These are phyloP conservation scores for Reutealis trisperma DNA, from an alignment of 345 rosid genomes.

Conservation along the genomic window DNA sequence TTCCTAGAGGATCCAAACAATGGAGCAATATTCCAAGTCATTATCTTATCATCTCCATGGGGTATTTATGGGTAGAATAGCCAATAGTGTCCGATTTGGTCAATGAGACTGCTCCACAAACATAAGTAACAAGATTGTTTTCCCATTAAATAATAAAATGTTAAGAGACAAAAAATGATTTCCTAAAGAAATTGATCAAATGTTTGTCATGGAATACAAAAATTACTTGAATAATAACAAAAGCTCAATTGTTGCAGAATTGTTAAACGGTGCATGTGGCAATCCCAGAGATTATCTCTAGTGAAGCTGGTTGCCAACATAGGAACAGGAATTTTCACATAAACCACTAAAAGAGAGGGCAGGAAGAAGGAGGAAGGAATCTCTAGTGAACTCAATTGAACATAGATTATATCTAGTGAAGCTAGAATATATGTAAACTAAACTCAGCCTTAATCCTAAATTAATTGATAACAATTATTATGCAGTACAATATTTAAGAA, in stretches of 20 bases:
- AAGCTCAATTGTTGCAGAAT: not conserved
- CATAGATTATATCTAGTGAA: not conserved
- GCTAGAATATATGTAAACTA: no score
- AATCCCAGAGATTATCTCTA: not conserved
- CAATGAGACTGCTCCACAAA: not conserved
- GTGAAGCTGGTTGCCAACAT: not conserved
- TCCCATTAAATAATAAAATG: not conserved
- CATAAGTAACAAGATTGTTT: not conserved
- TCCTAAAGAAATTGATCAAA: slow-evolving; percentile 1
- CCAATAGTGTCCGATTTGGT: not conserved
- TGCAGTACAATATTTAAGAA: no score
- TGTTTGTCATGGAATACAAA: not conserved
- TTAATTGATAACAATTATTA: no score
- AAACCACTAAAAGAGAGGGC: not conserved
- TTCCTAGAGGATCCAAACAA: not conserved
- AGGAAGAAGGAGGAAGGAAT: not conserved
- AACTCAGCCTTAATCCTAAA: no score
- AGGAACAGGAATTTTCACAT: not conserved
- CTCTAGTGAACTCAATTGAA: not conserved
- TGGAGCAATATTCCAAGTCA: not conserved
- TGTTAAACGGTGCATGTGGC: not conserved
- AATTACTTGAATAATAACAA: not conserved
- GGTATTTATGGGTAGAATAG: not conserved
- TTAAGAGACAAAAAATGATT: not conserved
- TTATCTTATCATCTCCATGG: not conserved